Evolutionary conservation across 305 asterid genomes (phyloP).

Genomic region (Andrographis paniculata): DNA sequence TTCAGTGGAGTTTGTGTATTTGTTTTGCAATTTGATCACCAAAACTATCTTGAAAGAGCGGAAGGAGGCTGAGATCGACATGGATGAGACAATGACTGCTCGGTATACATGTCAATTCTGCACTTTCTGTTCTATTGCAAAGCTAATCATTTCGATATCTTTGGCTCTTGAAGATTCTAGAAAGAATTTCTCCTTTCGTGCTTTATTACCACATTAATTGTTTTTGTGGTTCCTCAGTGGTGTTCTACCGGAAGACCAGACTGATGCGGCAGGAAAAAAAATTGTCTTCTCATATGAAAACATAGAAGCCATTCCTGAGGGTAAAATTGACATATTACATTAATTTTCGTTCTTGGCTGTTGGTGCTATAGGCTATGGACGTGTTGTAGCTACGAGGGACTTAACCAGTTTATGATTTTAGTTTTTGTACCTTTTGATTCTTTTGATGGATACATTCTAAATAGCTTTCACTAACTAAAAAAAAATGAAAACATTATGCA

Average conservation of each 20-base stretch:
- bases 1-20: slow-evolving; percentile 79
- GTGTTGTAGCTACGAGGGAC: background rate
- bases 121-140: background rate
- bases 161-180: background rate
- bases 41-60: slow-evolving; percentile 77
- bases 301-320: slow-evolving; percentile 54
- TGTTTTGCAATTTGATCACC: slow-evolving; percentile 94
- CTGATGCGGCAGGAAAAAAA: slow-evolving; percentile 27
- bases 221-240: slow-evolving; percentile 23
- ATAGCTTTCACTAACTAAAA: no score
- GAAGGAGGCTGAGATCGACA: slow-evolving; percentile 36
- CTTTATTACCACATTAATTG: background rate
- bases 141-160: background rate
- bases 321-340: slow-evolving; percentile 29
- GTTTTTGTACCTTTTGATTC: no score
- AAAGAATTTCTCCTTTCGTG: background rate
- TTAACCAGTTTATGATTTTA: no score
- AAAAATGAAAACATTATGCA: no score
- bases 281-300: slow-evolving; percentile 61
- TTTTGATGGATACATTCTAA: no score
- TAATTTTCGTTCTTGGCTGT: background rate
- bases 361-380: background rate
- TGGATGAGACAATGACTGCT: slow-evolving; percentile 25
- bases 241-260: slow-evolving; percentile 31
- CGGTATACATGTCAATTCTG: slow-evolving; percentile 28